Percentiles rank a stretch among this genome's conserved stretches.
Conservation (phyloP, 116 monocot species). For the Trichopus zeylanicus region DNA sequence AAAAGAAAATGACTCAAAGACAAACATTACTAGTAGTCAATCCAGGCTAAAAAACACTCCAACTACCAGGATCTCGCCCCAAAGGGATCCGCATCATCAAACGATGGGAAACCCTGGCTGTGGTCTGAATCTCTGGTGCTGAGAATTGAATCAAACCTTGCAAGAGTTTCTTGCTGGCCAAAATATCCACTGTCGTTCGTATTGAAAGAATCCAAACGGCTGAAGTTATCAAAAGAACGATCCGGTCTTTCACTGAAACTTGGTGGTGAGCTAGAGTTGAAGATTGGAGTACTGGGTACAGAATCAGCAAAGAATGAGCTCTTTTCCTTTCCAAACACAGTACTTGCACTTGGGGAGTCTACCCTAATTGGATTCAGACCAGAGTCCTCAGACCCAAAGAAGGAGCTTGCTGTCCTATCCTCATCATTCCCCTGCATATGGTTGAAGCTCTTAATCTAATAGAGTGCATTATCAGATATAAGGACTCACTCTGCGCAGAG, state of each 20-base stretch:
- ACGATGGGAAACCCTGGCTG: constrained; percentile 43
- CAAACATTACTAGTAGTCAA: neutral
- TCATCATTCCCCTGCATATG: no score
- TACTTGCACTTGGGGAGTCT: constrained; percentile 51
- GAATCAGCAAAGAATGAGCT: constrained; percentile 74
- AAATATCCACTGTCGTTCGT: constrained; percentile 43
- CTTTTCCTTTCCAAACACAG: constrained; percentile 45
- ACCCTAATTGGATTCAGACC: constrained; percentile 59
- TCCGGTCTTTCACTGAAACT: constrained; percentile 49
- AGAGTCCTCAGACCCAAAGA: constrained; percentile 47
- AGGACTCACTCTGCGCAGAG: no score
- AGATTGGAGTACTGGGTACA: constrained; percentile 69
- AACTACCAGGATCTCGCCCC: constrained; percentile 48
- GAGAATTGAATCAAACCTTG: constrained; percentile 58
- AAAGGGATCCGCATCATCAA: constrained; percentile 85
- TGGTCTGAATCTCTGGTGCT: constrained; percentile 35
- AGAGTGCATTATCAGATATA: no score
- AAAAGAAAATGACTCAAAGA: no score
- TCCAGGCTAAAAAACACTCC: constrained; percentile 46
- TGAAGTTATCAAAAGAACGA: constrained; percentile 41
- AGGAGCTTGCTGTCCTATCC: no score
- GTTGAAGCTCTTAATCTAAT: no score
- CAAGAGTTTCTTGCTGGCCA: constrained; percentile 25
- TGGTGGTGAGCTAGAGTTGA: constrained; percentile 47
- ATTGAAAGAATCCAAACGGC: constrained; percentile 71